phyloP scores from a whole-genome alignment of 2,329 filamentous ascomycete genomes.

The Gaeumannomyces tritici region DNA sequence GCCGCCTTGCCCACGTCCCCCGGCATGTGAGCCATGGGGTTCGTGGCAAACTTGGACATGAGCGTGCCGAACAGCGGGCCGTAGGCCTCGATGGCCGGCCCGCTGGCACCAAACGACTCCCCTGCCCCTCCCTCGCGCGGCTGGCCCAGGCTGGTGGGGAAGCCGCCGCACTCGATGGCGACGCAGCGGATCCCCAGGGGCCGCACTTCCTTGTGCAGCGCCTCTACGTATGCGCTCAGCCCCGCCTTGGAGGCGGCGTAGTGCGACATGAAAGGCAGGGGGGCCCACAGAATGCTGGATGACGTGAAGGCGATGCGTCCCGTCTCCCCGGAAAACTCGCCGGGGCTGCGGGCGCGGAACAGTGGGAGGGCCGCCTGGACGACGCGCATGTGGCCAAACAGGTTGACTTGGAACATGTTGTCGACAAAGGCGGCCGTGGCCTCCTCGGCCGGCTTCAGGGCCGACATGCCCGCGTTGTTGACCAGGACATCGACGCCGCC shows the following conservation, averaged over 20 bases:
- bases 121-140: conserved; percentile 11
- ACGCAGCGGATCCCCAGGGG: conserved; percentile 18
- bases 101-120: conserved; percentile 8
- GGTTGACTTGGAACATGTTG: conserved; percentile 10
- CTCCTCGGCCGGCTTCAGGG: conserved; percentile 8
- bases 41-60: conserved; percentile 12
- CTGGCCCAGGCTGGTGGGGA: conserved; percentile 17
- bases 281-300: conserved; percentile 16
- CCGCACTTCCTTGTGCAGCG: conserved; percentile 18
- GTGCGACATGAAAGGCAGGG: conserved; percentile 19
- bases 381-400: conserved; percentile 12
- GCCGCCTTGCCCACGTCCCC: conserved; percentile 16
- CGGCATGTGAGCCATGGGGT: conserved; percentile 14
- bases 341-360: conserved; percentile 6
- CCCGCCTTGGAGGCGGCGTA: conserved; percentile 21
- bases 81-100: conserved; percentile 8
- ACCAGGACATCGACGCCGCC: conserved; percentile 13
- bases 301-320: conserved; percentile 19
- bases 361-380: conserved; percentile 12
- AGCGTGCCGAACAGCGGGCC: conserved; percentile 11
- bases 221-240: conserved; percentile 17
- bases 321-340: conserved; percentile 1
- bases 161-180: conserved; percentile 21
- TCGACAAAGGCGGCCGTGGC: conserved; percentile 4
- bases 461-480: conserved; percentile 12